phyloP scores from a whole-genome alignment of 257 asterid species.

The Knoxia roxburghii region DNA sequence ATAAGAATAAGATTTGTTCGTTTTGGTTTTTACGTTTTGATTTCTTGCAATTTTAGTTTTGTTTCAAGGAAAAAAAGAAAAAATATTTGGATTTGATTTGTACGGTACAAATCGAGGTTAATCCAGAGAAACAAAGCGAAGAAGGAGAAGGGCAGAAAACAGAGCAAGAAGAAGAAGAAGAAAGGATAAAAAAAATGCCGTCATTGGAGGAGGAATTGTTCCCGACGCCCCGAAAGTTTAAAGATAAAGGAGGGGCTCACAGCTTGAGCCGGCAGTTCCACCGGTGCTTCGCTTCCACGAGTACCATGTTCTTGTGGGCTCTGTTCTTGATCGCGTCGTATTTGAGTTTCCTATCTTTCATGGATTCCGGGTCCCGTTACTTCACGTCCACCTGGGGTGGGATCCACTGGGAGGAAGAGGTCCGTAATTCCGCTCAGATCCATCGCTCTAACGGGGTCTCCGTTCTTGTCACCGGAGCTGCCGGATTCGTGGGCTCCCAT shows the following conservation, averaged over 20 bases:
- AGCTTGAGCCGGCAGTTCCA: constrained; percentile 51
- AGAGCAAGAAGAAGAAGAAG: background rate
- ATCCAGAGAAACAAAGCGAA: too few species aligned
- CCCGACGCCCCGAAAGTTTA: constrained; percentile 68
- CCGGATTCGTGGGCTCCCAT: too few species aligned
- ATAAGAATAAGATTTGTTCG: background rate
- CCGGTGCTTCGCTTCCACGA: constrained; percentile 69
- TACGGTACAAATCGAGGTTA: background rate
- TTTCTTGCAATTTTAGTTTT: too few species aligned
- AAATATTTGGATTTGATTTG: too few species aligned
- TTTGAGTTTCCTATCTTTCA: constrained; percentile 57
- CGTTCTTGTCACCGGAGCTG: too few species aligned
- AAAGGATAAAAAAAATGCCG: constrained; percentile 30
- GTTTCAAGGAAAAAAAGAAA: too few species aligned
- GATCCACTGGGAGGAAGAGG: too few species aligned
- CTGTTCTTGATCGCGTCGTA: constrained; percentile 60
- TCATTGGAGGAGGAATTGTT: constrained; percentile 43
- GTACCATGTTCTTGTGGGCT: constrained; percentile 72
- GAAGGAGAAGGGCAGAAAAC: too few species aligned
- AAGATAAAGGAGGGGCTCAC: constrained; percentile 38
- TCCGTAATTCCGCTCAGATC: too few species aligned
- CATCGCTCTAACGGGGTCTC: too few species aligned
- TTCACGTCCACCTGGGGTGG: too few species aligned
- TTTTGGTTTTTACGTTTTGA: too few species aligned
- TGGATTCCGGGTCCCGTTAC: constrained; percentile 45